These are phyloP conservation scores for Neurospora pannonica DNA, from an alignment of 495 filamentous ascomycete species.

Conservation along the genomic window DNA sequence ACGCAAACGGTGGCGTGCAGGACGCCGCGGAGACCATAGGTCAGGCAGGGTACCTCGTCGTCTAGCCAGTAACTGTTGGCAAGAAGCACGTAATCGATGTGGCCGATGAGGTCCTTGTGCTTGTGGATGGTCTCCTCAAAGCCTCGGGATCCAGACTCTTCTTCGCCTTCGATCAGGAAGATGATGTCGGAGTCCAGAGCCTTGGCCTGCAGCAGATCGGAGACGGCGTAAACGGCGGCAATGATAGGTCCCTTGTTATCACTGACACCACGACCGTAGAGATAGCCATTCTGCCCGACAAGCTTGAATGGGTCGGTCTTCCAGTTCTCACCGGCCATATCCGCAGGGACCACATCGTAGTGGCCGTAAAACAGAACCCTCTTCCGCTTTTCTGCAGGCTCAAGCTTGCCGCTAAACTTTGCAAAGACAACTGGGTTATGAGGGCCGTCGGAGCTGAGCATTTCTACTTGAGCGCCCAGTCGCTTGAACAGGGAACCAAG, in stretches of 20 bases:
- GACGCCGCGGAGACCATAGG: conserved; percentile 90
- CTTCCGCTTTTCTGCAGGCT: conserved; percentile 51
- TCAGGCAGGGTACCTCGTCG: conserved; percentile 88
- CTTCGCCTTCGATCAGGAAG: conserved; percentile 93
- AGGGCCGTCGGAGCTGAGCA: conserved; percentile 61
- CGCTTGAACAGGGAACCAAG: conserved; percentile 82
- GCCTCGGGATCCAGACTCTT: conserved; percentile 86
- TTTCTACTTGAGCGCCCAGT: conserved; percentile 77
- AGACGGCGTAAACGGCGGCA: conserved; percentile 85
- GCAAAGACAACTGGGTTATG: conserved; percentile 88
- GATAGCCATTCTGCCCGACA: conserved; percentile 77
- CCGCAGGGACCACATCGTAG: conserved; percentile 96
- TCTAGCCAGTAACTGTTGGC: conserved; percentile 99
- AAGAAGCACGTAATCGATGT: conserved; percentile 84
- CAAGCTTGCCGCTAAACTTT: conserved; percentile 64
- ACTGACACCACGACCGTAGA: conserved; percentile 92
- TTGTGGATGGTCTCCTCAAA: conserved; percentile 70
- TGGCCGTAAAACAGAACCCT: conserved; percentile 95
- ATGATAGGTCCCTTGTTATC: conserved; percentile 96
- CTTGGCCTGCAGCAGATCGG: conserved; percentile 72
- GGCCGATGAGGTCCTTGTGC: conserved; percentile 76
- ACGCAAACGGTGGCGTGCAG: conserved; percentile 86
- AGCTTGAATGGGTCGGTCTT: conserved; percentile 77
- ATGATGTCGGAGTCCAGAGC: conserved; percentile 74
- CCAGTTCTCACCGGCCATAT: conserved; percentile 71